These are phyloP conservation scores for Pharnaceum exiguum DNA, from an alignment of 148 eudicot genomes.

Conservation along the genomic window DNA sequence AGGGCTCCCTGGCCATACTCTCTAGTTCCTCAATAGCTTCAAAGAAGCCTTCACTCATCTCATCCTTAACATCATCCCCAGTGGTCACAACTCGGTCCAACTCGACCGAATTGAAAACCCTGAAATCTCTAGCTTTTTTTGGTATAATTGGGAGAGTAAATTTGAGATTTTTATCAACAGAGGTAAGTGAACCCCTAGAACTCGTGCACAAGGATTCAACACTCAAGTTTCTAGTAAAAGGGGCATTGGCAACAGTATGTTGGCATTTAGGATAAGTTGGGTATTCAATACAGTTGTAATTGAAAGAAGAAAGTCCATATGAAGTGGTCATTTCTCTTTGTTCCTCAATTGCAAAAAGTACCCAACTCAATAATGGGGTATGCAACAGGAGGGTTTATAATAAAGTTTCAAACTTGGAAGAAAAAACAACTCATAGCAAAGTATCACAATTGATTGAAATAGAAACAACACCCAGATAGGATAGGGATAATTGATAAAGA, in stretches of 20 bases:
- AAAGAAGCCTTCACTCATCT: slow-evolving; percentile 82
- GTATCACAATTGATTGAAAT: neutral
- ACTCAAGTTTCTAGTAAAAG: slow-evolving; percentile 13
- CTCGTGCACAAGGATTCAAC: slow-evolving; percentile 21
- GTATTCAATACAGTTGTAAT: slow-evolving; percentile 4
- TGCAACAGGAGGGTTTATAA: neutral
- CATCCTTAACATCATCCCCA: slow-evolving; percentile 61
- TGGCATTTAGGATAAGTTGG: neutral
- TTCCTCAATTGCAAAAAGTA: neutral
- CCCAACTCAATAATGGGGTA: neutral
- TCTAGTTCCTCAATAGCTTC: slow-evolving; percentile 92
- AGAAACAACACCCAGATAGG: neutral
- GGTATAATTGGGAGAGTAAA: slow-evolving; percentile 21
- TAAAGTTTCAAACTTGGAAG: neutral
- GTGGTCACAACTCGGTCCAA: slow-evolving; percentile 60
- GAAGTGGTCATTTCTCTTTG: slow-evolving; percentile 29
- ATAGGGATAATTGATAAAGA: neutral
- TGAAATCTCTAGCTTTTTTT: slow-evolving; percentile 28
- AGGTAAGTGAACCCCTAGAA: slow-evolving; percentile 28
- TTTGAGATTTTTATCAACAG: slow-evolving; percentile 19
- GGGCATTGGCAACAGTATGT: slow-evolving; percentile 10
- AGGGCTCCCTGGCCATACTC: slow-evolving; percentile 84
- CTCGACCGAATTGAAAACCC: slow-evolving; percentile 58
- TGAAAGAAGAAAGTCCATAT: slow-evolving; percentile 23
- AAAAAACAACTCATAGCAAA: no score